A percentile compares a stretch with the other conserved stretches of the same genome.
These are phyloP conservation scores for Solanum piurae DNA, from an alignment of 257 asterid genomes.

Conservation along the genomic window DNA sequence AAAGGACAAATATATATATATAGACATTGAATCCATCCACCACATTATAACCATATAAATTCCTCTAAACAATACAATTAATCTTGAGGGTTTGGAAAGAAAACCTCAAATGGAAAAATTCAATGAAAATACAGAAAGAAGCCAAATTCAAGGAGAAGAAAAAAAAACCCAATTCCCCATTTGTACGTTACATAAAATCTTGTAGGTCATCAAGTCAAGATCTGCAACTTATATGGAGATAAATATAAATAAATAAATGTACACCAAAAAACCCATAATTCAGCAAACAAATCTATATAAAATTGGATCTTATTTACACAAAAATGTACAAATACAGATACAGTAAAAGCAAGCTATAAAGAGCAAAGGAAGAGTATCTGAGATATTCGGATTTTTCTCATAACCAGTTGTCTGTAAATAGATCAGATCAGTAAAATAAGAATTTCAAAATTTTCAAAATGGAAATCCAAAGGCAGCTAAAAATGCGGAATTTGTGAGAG, in stretches of 20 bases:
- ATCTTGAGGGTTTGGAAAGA: slow-evolving; percentile 15
- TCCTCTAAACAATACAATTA: slow-evolving; percentile 22
- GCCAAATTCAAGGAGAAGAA: not conserved
- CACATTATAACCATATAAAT: slow-evolving; percentile 9
- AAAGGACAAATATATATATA: slow-evolving; percentile 13
- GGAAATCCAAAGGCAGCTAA: not conserved
- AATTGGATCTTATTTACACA: not conserved
- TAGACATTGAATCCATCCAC: not conserved
- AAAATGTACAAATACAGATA: not conserved
- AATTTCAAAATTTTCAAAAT: slow-evolving; percentile 17
- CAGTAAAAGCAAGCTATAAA: not conserved
- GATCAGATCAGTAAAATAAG: slow-evolving; percentile 21
- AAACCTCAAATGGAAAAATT: slow-evolving; percentile 9
- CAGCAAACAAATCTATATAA: slow-evolving; percentile 2
- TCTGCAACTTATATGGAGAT: slow-evolving; percentile 27
- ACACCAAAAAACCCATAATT: slow-evolving; percentile 14
- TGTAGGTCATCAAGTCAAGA: slow-evolving; percentile 22
- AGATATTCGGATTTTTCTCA: slow-evolving; percentile 41
- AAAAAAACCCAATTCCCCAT: slow-evolving; percentile 8
- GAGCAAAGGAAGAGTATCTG: slow-evolving; percentile 24
- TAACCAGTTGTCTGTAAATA: slow-evolving; percentile 32
- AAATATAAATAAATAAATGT: not conserved
- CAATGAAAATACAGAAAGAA: slow-evolving; percentile 1
- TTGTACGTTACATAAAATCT: slow-evolving; percentile 24
- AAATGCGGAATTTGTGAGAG: slow-evolving; percentile 11